phyloP scores from a whole-genome alignment of 1,284 basidiomycete genomes.

The Austropuccinia psidii region DNA sequence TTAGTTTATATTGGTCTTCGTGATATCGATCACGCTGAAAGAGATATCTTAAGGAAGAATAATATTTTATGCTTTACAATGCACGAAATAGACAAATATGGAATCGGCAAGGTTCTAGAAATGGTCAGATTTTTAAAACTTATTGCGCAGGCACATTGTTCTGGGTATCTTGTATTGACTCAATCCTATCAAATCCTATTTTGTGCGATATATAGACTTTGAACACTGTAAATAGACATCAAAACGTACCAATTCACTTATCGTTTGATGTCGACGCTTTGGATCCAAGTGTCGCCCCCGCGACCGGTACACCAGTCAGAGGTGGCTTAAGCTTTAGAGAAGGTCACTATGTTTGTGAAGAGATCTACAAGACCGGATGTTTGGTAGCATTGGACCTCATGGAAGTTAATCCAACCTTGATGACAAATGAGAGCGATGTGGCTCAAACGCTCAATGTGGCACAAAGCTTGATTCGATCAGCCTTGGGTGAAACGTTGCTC shows the following conservation, averaged over 20 bases:
- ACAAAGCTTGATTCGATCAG: slow-evolving; percentile 80
- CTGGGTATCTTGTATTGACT: too few species aligned
- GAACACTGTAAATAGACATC: slow-evolving; percentile 79
- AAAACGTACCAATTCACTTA: slow-evolving; percentile 70
- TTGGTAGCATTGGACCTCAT: slow-evolving; percentile 86
- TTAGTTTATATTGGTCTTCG: slow-evolving; percentile 92
- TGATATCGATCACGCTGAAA: slow-evolving; percentile 85
- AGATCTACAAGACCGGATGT: slow-evolving; percentile 82
- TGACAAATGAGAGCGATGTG: slow-evolving; percentile 61
- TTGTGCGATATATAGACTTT: slow-evolving; percentile 62
- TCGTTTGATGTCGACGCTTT: slow-evolving; percentile 91
- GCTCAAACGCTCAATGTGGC: slow-evolving; percentile 86
- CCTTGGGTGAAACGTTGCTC: slow-evolving; percentile 63
- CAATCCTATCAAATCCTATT: neutral
- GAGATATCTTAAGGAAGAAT: slow-evolving; percentile 73
- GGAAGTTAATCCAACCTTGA: slow-evolving; percentile 92
- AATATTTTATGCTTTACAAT: slow-evolving; percentile 92
- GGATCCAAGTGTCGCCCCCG: slow-evolving; percentile 87
- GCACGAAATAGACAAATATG: slow-evolving; percentile 96
- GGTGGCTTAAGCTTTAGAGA: slow-evolving; percentile 96
- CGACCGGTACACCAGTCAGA: slow-evolving; percentile 90
- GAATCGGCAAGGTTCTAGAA: slow-evolving; percentile 58
- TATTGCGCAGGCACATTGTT: too few species aligned
- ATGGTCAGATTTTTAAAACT: neutral
- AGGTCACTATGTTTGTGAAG: slow-evolving; percentile 94